Evolutionary conservation across 768 basidiomycete species (phyloP).

Genomic region (Saitozyma podzolica): DNA sequence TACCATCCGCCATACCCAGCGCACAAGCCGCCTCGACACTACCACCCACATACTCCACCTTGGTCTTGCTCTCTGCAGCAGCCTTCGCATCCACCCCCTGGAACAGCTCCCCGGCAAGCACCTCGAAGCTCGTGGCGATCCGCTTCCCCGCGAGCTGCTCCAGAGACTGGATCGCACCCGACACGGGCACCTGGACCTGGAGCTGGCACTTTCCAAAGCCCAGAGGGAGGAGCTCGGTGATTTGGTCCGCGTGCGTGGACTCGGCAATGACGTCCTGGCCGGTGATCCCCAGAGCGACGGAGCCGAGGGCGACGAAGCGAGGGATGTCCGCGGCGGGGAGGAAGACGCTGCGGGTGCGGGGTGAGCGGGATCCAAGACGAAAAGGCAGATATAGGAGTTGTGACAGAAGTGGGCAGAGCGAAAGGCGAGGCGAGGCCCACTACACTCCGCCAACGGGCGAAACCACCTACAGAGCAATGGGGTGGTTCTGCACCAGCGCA

Average conservation of each 20-base stretch:
- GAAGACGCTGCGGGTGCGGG: conserved; percentile 72
- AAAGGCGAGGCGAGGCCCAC: not conserved
- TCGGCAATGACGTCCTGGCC: conserved; percentile 97
- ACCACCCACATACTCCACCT: conserved; percentile 93
- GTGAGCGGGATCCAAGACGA: not conserved
- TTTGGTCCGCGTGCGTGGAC: conserved; percentile 72
- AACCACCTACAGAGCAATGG: conserved; percentile 77
- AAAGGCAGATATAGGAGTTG: not conserved
- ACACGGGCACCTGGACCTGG: conserved; percentile 81
- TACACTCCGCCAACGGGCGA: not conserved
- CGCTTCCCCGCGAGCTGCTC: conserved; percentile 86
- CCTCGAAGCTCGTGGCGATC: conserved; percentile 91
- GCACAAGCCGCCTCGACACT: conserved; percentile 98
- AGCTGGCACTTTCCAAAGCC: conserved; percentile 90
- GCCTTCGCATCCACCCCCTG: conserved; percentile 59
- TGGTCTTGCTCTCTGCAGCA: conserved; percentile 63
- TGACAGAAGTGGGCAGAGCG: not conserved
- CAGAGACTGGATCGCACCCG: conserved; percentile 65
- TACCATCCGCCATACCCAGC: conserved; percentile 92
- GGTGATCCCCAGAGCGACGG: conserved; percentile 94
- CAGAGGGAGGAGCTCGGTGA: conserved; percentile 77
- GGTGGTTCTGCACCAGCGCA: conserved; percentile 87
- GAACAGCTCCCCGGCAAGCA: conserved; percentile 80
- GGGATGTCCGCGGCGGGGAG: conserved; percentile 96
- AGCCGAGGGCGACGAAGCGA: conserved; percentile 96